Base-by-base conservation (phyloP, 495 filamentous ascomycete genomes). In the Aspergillus ellipticus region DNA sequence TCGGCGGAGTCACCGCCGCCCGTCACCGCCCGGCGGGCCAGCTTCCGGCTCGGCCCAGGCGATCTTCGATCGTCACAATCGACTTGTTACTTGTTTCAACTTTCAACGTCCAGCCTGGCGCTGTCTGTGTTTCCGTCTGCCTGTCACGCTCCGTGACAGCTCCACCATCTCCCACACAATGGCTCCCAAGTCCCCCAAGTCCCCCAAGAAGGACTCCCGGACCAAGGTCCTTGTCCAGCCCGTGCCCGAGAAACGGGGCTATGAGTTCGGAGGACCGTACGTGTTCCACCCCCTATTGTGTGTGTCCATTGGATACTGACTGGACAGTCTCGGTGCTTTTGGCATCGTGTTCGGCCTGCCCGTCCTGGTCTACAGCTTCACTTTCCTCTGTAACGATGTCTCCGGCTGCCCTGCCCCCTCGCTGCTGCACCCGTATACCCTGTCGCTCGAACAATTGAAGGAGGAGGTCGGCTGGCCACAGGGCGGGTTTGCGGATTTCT, bases 181-280 rank as follows among this genome's bases (percentile, higher is more conserved):
- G 3, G 35, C 19, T 28, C 24, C 24, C 24, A 28, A 28, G 24
- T 41, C 45, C 58, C 64, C 17, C 2, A 76, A 75, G 71, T 50
- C 69, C 10, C 51, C 65, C 15, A 72, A 66, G 49, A 68, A 69
- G 42, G 47, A 48, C 16, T 48, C 47, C 42, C 63, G 61, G 33
- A 51, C 61, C 21, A 63, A 63, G 39, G 35, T 56, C 4, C 61
- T 61, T n/a, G 58, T 72, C 10, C 73, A 76, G 49, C 66, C 71
- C 4, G 75, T 74, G 16, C 72, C 73, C 5, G 74, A 76, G 53
- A 78, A 75, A 57, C 74, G 80, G 57, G 80, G 85, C 55, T 96
- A 95, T 72, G 89, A 94, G 60, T 96, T 96, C 61, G 80, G 80
- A 60, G 92, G 92, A 61, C 92, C 91, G 92, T 96, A 81, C 76